phyloP scores from a whole-genome alignment of 2,329 filamentous ascomycete species.

The Neodidymelliopsis sp. region DNA sequence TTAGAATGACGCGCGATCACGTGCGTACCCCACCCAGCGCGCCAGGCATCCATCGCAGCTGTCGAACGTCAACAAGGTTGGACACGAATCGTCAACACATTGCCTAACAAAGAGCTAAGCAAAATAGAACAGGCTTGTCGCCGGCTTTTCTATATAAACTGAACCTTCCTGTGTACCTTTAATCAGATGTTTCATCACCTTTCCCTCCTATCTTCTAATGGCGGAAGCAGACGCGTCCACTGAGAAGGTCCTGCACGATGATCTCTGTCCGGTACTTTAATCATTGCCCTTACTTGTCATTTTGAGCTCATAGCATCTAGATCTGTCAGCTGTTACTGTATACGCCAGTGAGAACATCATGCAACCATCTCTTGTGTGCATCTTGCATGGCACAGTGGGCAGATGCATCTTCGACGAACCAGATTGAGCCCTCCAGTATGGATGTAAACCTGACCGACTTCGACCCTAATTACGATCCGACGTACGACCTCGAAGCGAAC shows the following conservation, averaged over 20 bases:
- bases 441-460: constrained; percentile 52
- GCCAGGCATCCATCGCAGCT: constrained; percentile 7
- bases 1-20: constrained; percentile 1
- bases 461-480: constrained; percentile 41
- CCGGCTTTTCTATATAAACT: not conserved
- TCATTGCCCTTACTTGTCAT: no score
- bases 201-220: constrained; percentile 14
- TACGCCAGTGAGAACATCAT: constrained; percentile 53
- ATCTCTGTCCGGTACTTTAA: constrained; percentile 49
- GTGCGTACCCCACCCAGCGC: constrained; percentile 1
- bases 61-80: not conserved
- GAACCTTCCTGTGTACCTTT: not conserved
- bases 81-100: not conserved
- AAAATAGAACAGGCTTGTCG: not conserved
- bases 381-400: constrained; percentile 58
- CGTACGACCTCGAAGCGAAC: constrained; percentile 48
- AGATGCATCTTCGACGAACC: constrained; percentile 47
- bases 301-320: constrained; percentile 12
- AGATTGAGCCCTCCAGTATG: constrained; percentile 47
- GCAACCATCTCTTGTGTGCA: constrained; percentile 54
- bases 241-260: constrained; percentile 48
- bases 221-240: constrained; percentile 13
- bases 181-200: not conserved
- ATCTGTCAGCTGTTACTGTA: constrained; percentile 56
- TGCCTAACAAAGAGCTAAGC: not conserved